Evolutionary conservation across 1,284 basidiomycete genomes (phyloP), one percentile per base, ranked within the genome.

Genomic region (Ustilago cynodontis): DNA sequence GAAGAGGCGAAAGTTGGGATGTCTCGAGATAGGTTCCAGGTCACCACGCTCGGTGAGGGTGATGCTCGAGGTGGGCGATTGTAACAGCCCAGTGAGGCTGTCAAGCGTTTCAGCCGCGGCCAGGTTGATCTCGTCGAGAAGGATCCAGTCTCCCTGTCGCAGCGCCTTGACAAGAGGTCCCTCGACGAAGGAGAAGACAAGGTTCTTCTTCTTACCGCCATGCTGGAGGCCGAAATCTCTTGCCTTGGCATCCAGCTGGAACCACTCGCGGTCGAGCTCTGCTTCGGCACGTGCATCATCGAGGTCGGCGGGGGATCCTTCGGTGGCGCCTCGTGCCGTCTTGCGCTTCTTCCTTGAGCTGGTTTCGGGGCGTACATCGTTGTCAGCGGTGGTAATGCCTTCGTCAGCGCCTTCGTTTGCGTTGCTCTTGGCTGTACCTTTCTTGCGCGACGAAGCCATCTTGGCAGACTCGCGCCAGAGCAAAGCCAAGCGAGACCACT

Each of bases 71-170:
- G 90, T 91, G 0, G 93, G 90, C n/a, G 92, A 91, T 80, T 93
- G 93, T 7, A 99, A 89, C 18, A 99, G 89, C 20, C 92, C 90
- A 1, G 95, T 91, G 35, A 99, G 91, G 59, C 93, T 95, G 87
- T 99, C 97, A 52, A 99, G 89, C 0, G 96, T 98, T 87, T 99
- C 97, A 33, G 95, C 89, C 51, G 93, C 94, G 0, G 96, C 95
- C 24, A 99, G 88, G 84, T 99, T 99, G 86, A 99, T 92, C 87
- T 99, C 97, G 82, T 99, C 97, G 5, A 99, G 90, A 24, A 99
- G 88, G 41, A 99, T 90, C 97, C 97, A 99, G 85, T 96, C 91
- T 9, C 97, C 97, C 43, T 90, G 89, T 49, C 92, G 90, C 66
- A 99, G 87, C 0, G 97, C 97, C 81, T 92, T 93, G n/a, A 98